Conservation (phyloP, 805 yeast species). For the Priceomyces medius region DNA sequence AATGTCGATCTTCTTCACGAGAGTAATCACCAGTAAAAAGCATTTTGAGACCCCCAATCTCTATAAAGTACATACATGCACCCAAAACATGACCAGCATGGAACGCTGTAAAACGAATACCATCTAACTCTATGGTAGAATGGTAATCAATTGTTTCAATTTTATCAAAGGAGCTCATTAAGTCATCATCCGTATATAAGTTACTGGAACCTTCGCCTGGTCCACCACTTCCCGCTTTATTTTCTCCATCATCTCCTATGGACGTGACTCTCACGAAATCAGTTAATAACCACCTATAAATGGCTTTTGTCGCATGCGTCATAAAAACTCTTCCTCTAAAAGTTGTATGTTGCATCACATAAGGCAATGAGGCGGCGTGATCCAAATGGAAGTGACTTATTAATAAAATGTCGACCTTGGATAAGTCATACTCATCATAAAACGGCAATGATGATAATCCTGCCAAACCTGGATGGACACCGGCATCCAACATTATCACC, state of each 20-base stretch:
- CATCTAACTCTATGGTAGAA: slow-evolving; percentile 91
- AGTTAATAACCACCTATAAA: slow-evolving; percentile 89
- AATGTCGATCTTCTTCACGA: slow-evolving; percentile 91
- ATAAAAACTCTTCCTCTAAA: slow-evolving; percentile 95
- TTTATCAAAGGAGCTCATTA: slow-evolving; percentile 79
- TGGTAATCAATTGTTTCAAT: slow-evolving; percentile 96
- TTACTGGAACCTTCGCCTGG: slow-evolving; percentile 35
- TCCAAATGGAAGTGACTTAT: slow-evolving; percentile 96
- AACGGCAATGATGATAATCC: slow-evolving; percentile 92
- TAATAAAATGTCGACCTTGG: slow-evolving; percentile 79
- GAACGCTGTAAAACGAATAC: slow-evolving; percentile 92
- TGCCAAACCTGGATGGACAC: slow-evolving; percentile 92
- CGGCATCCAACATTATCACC: slow-evolving; percentile 96
- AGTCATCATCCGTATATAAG: slow-evolving; percentile 87
- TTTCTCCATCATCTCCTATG: slow-evolving; percentile 48
- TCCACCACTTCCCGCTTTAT: slow-evolving; percentile 17
- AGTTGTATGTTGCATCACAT: slow-evolving; percentile 94
- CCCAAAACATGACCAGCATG: slow-evolving; percentile 99
- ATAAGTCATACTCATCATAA: slow-evolving; percentile 90
- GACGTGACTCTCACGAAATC: slow-evolving; percentile 92
- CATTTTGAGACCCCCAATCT: slow-evolving; percentile 86
- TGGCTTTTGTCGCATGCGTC: slow-evolving; percentile 99
- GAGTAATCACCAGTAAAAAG: slow-evolving; percentile 97
- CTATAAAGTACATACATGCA: slow-evolving; percentile 96
- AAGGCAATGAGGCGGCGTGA: slow-evolving; percentile 97